These are phyloP conservation scores for Fraxinus americana DNA, from an alignment of 257 asterid genomes.

Conservation along the genomic window DNA sequence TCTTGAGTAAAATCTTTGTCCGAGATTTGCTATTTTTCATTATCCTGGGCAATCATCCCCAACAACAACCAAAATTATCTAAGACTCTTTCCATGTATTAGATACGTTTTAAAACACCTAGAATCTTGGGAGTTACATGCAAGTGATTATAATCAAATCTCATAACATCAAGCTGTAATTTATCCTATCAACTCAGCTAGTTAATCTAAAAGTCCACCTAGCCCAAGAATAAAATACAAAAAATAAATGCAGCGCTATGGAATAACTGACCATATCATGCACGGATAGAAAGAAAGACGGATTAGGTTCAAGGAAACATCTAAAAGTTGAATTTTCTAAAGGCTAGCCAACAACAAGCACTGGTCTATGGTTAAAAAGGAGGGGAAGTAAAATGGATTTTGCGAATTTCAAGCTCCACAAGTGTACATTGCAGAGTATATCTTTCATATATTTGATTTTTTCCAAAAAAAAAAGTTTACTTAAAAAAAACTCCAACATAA, in stretches of 20 bases:
- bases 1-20: no score
- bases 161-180: constrained; percentile 1
- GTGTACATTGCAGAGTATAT: background rate
- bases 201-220: background rate
- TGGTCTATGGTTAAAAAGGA: background rate
- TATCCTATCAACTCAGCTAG: background rate
- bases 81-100: background rate
- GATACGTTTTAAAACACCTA: background rate
- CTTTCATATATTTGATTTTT: background rate
- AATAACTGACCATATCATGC: background rate
- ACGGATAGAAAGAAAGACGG: background rate
- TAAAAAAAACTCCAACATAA: background rate
- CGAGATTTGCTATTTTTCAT: no score
- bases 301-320: background rate
- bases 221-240: background rate
- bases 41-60: no score
- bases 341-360: background rate
- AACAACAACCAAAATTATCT: background rate
- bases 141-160: background rate
- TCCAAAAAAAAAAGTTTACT: background rate
- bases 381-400: background rate
- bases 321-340: background rate
- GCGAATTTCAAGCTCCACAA: background rate
- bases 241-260: background rate
- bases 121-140: background rate